phyloP scores from a whole-genome alignment of 345 rosid genomes.

The Angophora floribunda region DNA sequence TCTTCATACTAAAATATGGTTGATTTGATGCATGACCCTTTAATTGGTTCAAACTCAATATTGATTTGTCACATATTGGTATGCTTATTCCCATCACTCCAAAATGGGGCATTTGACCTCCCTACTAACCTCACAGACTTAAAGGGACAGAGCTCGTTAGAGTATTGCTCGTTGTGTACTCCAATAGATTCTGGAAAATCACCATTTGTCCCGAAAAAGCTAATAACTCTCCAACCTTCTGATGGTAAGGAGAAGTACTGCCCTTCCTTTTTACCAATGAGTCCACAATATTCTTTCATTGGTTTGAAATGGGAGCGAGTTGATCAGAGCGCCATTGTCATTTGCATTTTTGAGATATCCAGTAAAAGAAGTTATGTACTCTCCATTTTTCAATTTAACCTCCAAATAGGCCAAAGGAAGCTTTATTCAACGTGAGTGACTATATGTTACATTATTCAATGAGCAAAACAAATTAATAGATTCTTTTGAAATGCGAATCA shows the following conservation, averaged over 20 bases:
- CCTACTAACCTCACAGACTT: not conserved
- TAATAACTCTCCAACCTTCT: not conserved
- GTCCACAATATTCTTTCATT: not conserved
- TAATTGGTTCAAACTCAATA: not conserved
- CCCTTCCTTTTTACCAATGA: not conserved
- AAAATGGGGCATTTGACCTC: not conserved
- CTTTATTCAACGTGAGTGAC: no score
- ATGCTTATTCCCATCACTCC: not conserved
- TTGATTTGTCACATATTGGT: not conserved
- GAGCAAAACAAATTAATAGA: no score
- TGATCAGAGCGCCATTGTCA: not conserved
- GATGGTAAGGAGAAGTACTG: not conserved
- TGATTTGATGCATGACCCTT: no score
- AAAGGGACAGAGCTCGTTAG: not conserved
- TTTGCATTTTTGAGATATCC: not conserved
- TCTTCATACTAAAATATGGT: no score
- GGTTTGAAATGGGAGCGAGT: not conserved
- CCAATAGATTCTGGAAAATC: not conserved
- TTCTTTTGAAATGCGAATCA: no score
- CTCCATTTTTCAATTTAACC: not conserved
- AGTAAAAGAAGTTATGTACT: not conserved
- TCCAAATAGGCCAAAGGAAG: not conserved
- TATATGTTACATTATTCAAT: no score
- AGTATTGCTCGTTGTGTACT: not conserved
- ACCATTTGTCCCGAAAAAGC: not conserved